Evolutionary conservation across 495 filamentous ascomycete species (phyloP).

Genomic region (Neurospora africana): DNA sequence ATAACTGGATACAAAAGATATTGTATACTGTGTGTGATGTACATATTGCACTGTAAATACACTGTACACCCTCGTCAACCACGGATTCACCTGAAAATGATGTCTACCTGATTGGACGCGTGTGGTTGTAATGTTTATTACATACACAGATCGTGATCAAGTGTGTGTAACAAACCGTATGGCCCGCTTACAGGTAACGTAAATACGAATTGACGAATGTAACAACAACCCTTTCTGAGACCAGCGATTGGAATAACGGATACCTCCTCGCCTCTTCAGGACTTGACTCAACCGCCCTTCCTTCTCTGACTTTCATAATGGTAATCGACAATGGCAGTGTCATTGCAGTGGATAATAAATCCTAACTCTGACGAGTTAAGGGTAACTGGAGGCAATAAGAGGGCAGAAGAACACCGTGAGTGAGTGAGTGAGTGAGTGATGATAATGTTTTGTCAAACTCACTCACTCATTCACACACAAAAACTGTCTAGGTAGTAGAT

Average conservation of each 20-base stretch:
- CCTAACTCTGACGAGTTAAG: too few species aligned
- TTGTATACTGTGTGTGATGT: neutral
- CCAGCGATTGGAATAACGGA: neutral
- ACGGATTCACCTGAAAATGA: neutral
- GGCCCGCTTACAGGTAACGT: neutral
- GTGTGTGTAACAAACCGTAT: neutral
- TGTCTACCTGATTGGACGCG: neutral
- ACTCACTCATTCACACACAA: too few species aligned
- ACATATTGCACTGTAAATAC: neutral
- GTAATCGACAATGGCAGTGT: too few species aligned
- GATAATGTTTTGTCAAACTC: too few species aligned
- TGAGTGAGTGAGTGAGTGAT: too few species aligned
- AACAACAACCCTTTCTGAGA: neutral
- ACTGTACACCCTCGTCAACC: neutral
- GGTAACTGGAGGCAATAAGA: too few species aligned
- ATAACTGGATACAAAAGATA: neutral
- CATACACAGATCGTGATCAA: neutral
- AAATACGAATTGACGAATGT: neutral
- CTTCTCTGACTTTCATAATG: too few species aligned
- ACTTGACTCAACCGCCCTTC: neutral
- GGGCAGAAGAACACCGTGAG: too few species aligned
- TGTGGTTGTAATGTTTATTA: neutral
- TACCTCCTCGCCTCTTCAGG: neutral
- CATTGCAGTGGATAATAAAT: too few species aligned
- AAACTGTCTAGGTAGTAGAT: too few species aligned